Percentiles rank a stretch among this genome's conserved stretches.
Conservation (phyloP, 306 rosid species). For the Pyrus bretschneideri region DNA sequence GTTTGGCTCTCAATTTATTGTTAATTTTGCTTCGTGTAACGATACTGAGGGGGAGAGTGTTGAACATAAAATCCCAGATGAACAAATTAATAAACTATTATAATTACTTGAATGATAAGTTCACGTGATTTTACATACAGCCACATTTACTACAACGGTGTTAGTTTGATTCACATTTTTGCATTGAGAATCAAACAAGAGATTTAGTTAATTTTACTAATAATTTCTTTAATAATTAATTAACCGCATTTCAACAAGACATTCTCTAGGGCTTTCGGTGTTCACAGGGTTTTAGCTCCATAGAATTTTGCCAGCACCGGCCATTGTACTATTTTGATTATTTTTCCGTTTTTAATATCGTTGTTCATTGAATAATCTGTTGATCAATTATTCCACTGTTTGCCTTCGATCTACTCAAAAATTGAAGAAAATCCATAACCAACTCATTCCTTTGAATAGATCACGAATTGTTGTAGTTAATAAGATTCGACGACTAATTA, state of each 20-base stretch:
- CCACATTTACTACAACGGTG: not conserved
- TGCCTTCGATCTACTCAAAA: conserved; percentile 20
- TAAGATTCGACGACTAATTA: conserved; percentile 31
- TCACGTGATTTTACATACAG: too few species aligned
- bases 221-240: not conserved
- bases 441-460: conserved; percentile 59
- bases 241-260: conserved; percentile 35
- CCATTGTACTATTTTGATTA: conserved; percentile 5
- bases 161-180: too few species aligned
- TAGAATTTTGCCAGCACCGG: conserved; percentile 37
- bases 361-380: not conserved
- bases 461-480: conserved; percentile 36
- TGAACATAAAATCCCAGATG: too few species aligned
- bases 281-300: conserved; percentile 26
- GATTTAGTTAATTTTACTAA: not conserved
- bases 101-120: too few species aligned
- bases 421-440: conserved; percentile 33
- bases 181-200: too few species aligned
- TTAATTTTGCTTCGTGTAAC: not conserved
- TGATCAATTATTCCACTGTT: conserved; percentile 14
- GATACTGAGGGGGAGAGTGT: too few species aligned
- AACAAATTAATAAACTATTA: too few species aligned
- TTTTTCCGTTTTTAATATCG: not conserved
- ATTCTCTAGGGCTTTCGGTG: conserved; percentile 40
- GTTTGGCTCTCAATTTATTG: not conserved